Base-by-base conservation (phyloP, 2,329 filamentous ascomycete species). In the Botrytis tulipae region DNA sequence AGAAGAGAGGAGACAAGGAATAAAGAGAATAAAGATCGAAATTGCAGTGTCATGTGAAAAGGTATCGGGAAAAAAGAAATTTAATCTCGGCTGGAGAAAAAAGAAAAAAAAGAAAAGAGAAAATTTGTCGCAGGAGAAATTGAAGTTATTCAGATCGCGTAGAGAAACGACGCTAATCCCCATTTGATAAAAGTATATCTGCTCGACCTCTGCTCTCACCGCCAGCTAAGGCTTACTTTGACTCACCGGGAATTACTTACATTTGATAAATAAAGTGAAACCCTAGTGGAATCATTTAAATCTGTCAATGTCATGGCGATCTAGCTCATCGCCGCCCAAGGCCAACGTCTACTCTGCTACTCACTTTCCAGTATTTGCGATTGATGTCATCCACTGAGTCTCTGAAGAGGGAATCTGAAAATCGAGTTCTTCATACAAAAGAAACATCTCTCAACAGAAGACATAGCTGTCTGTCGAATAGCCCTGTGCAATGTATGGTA, bases 51-150 rank as follows among this genome's bases (percentile, higher is more conserved):
- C 14, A 1, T 14, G 0, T 29, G 14, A 14, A 57, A 57, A 57
- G n/a, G 1, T n/a, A 29, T 57, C 2, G 57, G 8, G 9, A 1
- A 0, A 35, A 20, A 60, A 1, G 0, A 35, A 20, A 60, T 4
- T 5, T 14, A 1, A 35, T 35, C 9, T 1, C 18, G 18, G 57
- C 9, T 22, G 18, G 25, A 60, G 57, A 22, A 35, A 60, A 32
- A 59, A 32, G 4, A 22, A 20, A 35, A 35, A 35, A 32, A 32
- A 22, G 29, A 22, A 18, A 60, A 22, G 18, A 35, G 16, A 5
- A 48, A 12, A 25, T 25, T 25, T 48, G 46, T 48, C 46, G 46
- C 48, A n/a, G 14, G 4, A 51, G 22, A n/a, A 25, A 14, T 35
- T 32, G 29, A 32, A 60, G 57, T 22, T 60, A 35, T 60, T 35